Conservation (phyloP, 148 eudicot species). For the Rhododendron griersonianum region DNA sequence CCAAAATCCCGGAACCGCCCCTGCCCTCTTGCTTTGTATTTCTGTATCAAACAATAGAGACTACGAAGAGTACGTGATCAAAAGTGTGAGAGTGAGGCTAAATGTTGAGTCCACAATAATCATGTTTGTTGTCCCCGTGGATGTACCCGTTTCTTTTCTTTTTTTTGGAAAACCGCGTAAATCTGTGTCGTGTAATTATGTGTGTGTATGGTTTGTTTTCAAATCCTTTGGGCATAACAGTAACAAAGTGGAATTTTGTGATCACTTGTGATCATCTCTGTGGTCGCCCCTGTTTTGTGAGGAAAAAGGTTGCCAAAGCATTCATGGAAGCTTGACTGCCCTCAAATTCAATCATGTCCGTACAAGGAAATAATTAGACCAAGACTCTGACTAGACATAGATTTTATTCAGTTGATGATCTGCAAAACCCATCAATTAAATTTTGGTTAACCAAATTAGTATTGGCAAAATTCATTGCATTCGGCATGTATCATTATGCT, state of each 20-base stretch:
- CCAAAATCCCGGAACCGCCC: too few relatives aligned
- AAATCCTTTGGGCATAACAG: background rate
- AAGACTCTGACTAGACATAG: background rate
- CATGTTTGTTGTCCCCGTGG: too few relatives aligned
- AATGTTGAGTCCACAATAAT: too few relatives aligned
- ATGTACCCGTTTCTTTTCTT: background rate
- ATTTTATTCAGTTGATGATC: background rate
- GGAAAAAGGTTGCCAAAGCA: background rate
- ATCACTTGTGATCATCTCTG: background rate
- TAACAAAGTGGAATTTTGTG: background rate
- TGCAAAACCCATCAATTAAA: background rate
- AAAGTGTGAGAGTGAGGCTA: too few relatives aligned
- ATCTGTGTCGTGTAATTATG: background rate
- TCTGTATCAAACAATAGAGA: too few relatives aligned
- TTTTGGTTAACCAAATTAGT: background rate
- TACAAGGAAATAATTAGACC: background rate
- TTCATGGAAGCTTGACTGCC: background rate
- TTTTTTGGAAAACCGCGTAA: background rate
- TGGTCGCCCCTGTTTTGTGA: slow-evolving; percentile 2
- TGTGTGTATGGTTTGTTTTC: background rate
- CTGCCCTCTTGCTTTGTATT: too few relatives aligned
- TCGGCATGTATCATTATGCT: background rate
- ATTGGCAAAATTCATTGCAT: background rate
- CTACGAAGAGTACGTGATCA: too few relatives aligned
- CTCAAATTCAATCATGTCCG: background rate